Evolutionary conservation across 805 yeast species (phyloP), one percentile per base, ranked within the genome.

Genomic region (Yamadazyma tumulicola): DNA sequence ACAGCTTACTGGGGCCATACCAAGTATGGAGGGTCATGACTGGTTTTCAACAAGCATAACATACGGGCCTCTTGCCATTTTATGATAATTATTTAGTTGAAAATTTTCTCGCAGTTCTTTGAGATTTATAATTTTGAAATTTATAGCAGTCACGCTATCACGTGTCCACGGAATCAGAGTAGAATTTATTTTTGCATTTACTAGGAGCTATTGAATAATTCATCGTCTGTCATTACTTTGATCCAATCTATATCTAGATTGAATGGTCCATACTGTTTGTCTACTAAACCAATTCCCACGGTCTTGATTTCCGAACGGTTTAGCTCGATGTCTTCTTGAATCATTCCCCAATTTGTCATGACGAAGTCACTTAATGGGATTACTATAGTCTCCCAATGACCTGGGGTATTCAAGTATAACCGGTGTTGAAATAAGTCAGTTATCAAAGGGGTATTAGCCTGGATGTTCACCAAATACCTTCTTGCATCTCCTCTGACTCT

Each of bases 401-500:
- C 85, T 4, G 85, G 86, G 26, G 67, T 73, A 45, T 77, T 75
- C 44, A 83, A 60, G 48, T 84, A 86, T 43, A 86, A 64, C 15
- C 95, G 60, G 56, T 86, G 95, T 58, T 86, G 95, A 58, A 77
- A 86, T 43, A 86, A 62, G 57, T 86, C 95, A 2, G 91, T 81
- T 6, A 78, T 72, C 40, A 82, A 72, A 20, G 89, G 81, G 1
- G 87, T 77, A 49, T 85, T 86, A 9, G 91, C 81, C 61, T 86
- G 95, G 32, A 86, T 70, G 50, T 86, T 86, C 28, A 86, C 79
- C 56, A 82, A 74, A 56, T 83, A 86, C 56, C 80, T 80, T 38
- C 95, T 63, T 38, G 75, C 64, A 53, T 81, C 85, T 15, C 86
- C 86, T 41, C 77, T 74, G n/a, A 85, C 86, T 35, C 85, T 64